These are phyloP conservation scores for Papilionanthe hybrid DNA, from an alignment of 116 monocot genomes.

Conservation along the genomic window DNA sequence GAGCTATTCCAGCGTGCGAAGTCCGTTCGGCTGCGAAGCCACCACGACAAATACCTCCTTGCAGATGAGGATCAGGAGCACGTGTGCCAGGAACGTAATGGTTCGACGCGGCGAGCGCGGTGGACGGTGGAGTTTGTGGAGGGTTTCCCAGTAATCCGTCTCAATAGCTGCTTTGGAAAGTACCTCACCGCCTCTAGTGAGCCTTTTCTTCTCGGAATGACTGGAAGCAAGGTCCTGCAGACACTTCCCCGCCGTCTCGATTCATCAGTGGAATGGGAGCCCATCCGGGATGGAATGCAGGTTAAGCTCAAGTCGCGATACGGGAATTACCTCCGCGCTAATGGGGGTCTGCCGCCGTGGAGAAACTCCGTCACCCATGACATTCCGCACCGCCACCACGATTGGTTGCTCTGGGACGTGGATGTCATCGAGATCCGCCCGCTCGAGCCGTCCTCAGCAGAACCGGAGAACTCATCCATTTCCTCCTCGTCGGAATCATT, in stretches of 20 bases:
- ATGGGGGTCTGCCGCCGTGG: constrained; percentile 75
- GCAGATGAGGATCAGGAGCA: constrained; percentile 73
- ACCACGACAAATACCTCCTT: constrained; percentile 80
- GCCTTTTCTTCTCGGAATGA: constrained; percentile 71
- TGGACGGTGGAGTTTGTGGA: constrained; percentile 56
- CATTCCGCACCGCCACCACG: constrained; percentile 67
- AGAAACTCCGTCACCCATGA: constrained; percentile 87
- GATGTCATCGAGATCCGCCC: constrained; percentile 45
- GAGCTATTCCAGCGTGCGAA: constrained; percentile 66
- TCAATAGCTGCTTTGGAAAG: constrained; percentile 46
- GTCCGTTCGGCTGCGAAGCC: constrained; percentile 59
- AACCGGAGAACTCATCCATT: background rate
- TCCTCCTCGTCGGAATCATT: background rate
- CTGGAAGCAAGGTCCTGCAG: constrained; percentile 71
- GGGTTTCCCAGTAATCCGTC: constrained; percentile 27
- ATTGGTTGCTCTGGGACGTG: constrained; percentile 86
- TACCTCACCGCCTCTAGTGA: constrained; percentile 78
- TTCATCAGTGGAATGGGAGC: constrained; percentile 83
- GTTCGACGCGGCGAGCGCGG: constrained; percentile 30
- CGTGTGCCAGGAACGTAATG: constrained; percentile 63
- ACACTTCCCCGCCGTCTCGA: constrained; percentile 55
- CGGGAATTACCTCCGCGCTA: constrained; percentile 72
- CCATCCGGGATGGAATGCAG: constrained; percentile 53
- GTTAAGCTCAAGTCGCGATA: constrained; percentile 65
- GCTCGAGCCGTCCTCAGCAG: background rate